Base-by-base conservation (phyloP, 345 rosid genomes). In the Barbarea vulgaris region DNA sequence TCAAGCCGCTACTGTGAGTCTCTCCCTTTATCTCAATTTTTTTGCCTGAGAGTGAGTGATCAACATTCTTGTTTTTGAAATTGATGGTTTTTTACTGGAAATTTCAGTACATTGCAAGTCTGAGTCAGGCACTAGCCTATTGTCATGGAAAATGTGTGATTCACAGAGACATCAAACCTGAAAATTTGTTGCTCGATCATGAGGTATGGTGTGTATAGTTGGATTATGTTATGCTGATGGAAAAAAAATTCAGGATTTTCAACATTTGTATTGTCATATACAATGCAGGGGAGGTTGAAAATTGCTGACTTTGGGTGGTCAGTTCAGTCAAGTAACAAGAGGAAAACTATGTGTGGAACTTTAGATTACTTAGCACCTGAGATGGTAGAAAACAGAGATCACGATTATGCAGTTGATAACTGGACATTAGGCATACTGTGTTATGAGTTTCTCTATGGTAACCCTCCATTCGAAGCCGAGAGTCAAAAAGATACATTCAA, bases 241-340 rank as follows among this genome's bases (percentile, higher is more conserved):
- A 10, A 5, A 25, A 18, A 18, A 18, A 7, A n/a, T 4, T 42
- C 11, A 4, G 34, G 57, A 24, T 31, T n/a, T 59, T 51, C 17
- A 42, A 24, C 28, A 17, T 33, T 59, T 2, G 47, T 73, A 24
- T 1, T 36, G 24, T 48, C n/a, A 18, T 72, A 34, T 36, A 19
- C 50, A 30, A 30, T 69, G 70, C 70, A 96, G 96, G 99, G 99
- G 25, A 87, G 93, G 44, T 69, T 93, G 78, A 93, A 89, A 83
- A 96, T 96, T 72, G 99, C 94, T 0, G 99, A 93, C 62, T 96
- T 96, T 72, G 97, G 99, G 27, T 91, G 98, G 99, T 91, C 98
- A 9, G 97, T 96, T n/a, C 99, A 96, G 80, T 93, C 99, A 19
- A 85, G 79, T 80, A 81, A 82, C 84, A 96, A 91, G 84, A 89